Base-by-base conservation (phyloP, 345 rosid genomes). In the Camelina hispida region DNA sequence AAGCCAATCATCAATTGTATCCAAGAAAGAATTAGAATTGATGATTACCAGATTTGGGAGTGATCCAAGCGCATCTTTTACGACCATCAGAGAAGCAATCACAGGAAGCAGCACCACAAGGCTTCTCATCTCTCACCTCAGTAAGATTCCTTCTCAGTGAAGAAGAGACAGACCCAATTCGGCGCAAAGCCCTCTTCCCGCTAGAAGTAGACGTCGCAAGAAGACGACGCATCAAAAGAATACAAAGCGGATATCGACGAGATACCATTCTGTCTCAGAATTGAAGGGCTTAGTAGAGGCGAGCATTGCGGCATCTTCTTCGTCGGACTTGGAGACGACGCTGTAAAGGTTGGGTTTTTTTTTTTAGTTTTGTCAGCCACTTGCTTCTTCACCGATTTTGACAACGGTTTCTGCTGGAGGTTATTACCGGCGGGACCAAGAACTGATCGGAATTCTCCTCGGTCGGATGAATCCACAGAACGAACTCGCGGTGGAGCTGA, bases 11-110 rank as follows among this genome's bases (percentile, higher is more conserved):
- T 13, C 46, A 35, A 20, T 20, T 20, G 22, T 20, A 20, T 20
- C 22, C 22, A 20, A 20, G 22, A 20, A 20, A 20, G 22, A 20
- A 20, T 20, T 20, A 20, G 22, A 20, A 20, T 20, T 20, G 22
- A 20, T 20, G 22, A 20, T 20, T 20, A 91, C 97, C 97, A 43
- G 97, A 78, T 73, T 81, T 87, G 9, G 93, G 85, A 14, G 93
- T 89, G 70, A 91, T 88, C 97, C 97, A 91, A 44, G 89, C 84
- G 32, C 97, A 91, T 58, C 87, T 82, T 76, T 85, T 89, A 82
- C 78, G 87, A 66, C 81, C 69, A 42, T 82, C 80, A 65, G 82
- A 77, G 83, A 81, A 84, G 81, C 82, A 81, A 57, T 47, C 79
- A 20, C 22, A 20, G 22, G 22, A 20, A 20, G 22, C n/a, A n/a